A percentile compares a stretch with the other conserved stretches of the same genome.
These are phyloP conservation scores for Phytophthora pisi DNA, from an alignment of 352 stramenopile genomes.

Conservation along the genomic window DNA sequence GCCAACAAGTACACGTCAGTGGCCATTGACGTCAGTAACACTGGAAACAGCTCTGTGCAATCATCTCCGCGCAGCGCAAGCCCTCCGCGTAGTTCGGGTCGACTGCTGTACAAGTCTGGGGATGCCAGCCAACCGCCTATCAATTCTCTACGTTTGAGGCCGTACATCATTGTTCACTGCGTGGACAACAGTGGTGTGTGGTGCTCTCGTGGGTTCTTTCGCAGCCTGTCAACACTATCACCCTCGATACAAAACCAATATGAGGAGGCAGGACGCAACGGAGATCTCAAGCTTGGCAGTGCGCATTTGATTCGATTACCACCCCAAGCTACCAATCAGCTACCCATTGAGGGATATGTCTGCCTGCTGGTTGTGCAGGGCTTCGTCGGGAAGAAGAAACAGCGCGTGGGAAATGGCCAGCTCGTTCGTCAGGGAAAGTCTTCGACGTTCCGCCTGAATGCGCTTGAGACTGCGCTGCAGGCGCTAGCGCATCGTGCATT, in stretches of 20 bases:
- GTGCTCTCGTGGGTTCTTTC: slow-evolving; percentile 79
- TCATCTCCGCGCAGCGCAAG: slow-evolving; percentile 12
- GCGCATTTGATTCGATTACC: slow-evolving; percentile 66
- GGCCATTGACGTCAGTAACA: slow-evolving; percentile 28
- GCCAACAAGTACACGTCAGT: slow-evolving; percentile 68
- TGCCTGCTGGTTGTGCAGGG: slow-evolving; percentile 79
- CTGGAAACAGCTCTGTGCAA: background rate
- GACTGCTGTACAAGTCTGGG: slow-evolving; percentile 58
- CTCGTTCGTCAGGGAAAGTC: slow-evolving; percentile 64
- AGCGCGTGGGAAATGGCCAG: slow-evolving; percentile 38
- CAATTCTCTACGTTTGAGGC: slow-evolving; percentile 19
- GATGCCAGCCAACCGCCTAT: slow-evolving; percentile 58
- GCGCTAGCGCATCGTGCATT: slow-evolving; percentile 44
- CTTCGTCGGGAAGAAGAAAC: slow-evolving; percentile 62
- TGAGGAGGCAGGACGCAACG: slow-evolving; percentile 54
- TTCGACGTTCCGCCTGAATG: slow-evolving; percentile 69
- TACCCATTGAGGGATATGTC: slow-evolving; percentile 45
- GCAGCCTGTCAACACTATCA: slow-evolving; percentile 57
- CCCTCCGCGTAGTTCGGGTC: slow-evolving; percentile 9
- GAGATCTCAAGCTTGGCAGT: slow-evolving; percentile 75
- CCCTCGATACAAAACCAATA: slow-evolving; percentile 65
- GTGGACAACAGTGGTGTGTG: slow-evolving; percentile 79
- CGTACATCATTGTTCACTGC: slow-evolving; percentile 73
- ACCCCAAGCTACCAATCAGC: slow-evolving; percentile 9
- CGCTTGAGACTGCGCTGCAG: slow-evolving; percentile 55